Base-by-base conservation (phyloP, 306 rosid species). In the Dryas drummondii region DNA sequence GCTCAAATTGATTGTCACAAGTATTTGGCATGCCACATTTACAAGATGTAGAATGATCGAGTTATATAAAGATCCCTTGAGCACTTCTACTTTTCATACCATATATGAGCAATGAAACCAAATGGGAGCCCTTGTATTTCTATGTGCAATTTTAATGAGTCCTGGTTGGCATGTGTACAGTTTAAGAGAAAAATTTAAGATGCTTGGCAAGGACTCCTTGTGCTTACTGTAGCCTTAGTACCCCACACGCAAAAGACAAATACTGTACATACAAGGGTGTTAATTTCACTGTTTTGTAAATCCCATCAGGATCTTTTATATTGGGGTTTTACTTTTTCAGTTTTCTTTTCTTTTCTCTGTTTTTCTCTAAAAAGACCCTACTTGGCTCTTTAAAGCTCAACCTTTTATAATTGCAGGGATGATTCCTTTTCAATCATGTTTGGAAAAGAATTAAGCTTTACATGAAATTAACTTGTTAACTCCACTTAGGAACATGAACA, bases 121-220 rank as follows among this genome's bases (percentile, higher is more conserved):
- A 22, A 22, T 22, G 22, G 22, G 22, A 22, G 52, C 53, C 19
- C 56, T 49, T 19, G 22, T 55, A n/a, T 54, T 55, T 32, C 37
- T 32, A 32, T 32, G 37, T 27, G 11, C 4, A 14, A 49, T 49
- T 26, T 49, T 7, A 22, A 6, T 5, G 53, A 46, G 55, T 48
- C 54, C 13, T 49, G 26, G 58, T n/a, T 68, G 59, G 59, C 26
- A 50, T 49, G 26, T 50, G 72, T 22, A 1, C 32, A 68, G 47
- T 50, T n/a, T 14, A 9, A 16, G 49, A 15, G 22, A 41, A 0
- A 7, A 52, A 41, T 70, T 68, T 9, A 52, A 40, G 68, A 51
- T 70, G 74, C 62, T 70, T 70, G 13, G 60, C 60, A 41, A 51
- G 61, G 47, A 51, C 48, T 37, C 32, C 61, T 8, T 15, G 40